Percentiles rank a stretch among this genome's conserved stretches.
Conservation (phyloP, 129 eudicot genomes). For the Ambrosia trifida region DNA sequence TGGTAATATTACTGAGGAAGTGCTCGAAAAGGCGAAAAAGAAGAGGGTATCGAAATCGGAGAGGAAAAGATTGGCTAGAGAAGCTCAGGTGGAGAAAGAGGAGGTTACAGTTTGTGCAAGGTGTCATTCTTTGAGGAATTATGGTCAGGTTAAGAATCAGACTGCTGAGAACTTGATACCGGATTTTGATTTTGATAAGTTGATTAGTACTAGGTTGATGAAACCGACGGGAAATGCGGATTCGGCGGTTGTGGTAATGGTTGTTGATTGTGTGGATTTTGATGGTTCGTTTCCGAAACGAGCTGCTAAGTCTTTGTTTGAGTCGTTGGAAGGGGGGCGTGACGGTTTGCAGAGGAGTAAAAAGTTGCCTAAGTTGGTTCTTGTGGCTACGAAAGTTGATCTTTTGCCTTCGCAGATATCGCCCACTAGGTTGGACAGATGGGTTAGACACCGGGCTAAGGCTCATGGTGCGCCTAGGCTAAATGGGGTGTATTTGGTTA, state of each 20-base stretch:
- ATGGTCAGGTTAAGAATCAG: constrained; percentile 89
- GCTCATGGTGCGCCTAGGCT: constrained; percentile 92
- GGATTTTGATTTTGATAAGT: constrained; percentile 84
- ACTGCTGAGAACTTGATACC: constrained; percentile 88
- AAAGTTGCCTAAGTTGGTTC: constrained; percentile 81
- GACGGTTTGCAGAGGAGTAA: constrained; percentile 48
- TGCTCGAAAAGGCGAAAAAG: constrained; percentile 53
- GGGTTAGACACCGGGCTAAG: constrained; percentile 93
- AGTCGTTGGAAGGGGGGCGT: constrained; percentile 51
- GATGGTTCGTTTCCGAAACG: constrained; percentile 97
- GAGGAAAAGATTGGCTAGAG: constrained; percentile 70
- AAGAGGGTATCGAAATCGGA: constrained; percentile 71
- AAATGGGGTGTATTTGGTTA: constrained; percentile 85
- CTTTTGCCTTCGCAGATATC: constrained; percentile 92
- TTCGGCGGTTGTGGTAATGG: constrained; percentile 87
- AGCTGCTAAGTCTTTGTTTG: constrained; percentile 83
- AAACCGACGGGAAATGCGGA: constrained; percentile 78
- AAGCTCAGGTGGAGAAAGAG: constrained; percentile 58
- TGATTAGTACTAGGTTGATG: constrained; percentile 80
- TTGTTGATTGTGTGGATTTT: constrained; percentile 95
- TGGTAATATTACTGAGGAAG: constrained; percentile 83
- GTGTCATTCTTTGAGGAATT: constrained; percentile 87
- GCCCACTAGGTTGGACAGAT: constrained; percentile 87
- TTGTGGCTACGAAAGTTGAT: constrained; percentile 93
- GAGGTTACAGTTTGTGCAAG: constrained; percentile 94